These are phyloP conservation scores for Plasmodium blacklocki DNA, from an alignment of 169 alveolate genomes.

Conservation along the genomic window DNA sequence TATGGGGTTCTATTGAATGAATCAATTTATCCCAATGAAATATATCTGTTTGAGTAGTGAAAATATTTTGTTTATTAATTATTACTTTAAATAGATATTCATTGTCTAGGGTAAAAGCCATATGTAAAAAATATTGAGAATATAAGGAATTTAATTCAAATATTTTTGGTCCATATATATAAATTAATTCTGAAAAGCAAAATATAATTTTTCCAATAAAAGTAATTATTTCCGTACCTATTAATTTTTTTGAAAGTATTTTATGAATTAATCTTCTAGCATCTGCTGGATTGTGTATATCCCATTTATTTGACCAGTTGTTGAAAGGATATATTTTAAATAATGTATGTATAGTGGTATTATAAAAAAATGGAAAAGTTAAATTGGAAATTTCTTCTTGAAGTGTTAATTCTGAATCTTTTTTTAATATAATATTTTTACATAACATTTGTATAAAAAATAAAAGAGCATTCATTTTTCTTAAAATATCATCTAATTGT, in stretches of 20 bases:
- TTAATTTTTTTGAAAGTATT: constrained; percentile 37
- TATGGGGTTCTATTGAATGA: constrained; percentile 15
- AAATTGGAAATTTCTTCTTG: constrained; percentile 47
- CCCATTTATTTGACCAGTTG: constrained; percentile 50
- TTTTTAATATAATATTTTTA: constrained; percentile 35
- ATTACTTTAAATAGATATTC: constrained; percentile 57
- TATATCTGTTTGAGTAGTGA: constrained; percentile 14
- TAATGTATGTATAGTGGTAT: constrained; percentile 52
- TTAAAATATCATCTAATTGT: constrained; percentile 28
- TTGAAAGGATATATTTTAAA: constrained; percentile 41
- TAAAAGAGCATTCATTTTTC: constrained; percentile 31
- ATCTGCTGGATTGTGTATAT: constrained; percentile 70
- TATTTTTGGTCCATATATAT: constrained; percentile 31
- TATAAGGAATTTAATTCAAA: constrained; percentile 4
- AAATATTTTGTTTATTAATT: constrained; percentile 31
- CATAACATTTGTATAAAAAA: constrained; percentile 39
- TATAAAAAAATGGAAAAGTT: constrained; percentile 61
- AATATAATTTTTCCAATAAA: constrained; percentile 57
- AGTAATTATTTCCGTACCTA: constrained; percentile 53
- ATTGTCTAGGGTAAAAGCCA: constrained; percentile 62
- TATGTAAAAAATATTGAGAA: constrained; percentile 52
- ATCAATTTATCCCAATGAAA: constrained; percentile 58
- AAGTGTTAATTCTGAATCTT: constrained; percentile 34
- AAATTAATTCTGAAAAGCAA: constrained; percentile 33
- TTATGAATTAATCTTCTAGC: constrained; percentile 55